A percentile compares a stretch with the other conserved stretches of the same genome.
phyloP scores from a whole-genome alignment of 768 basidiomycete species.

The Xanthoconium purpureum region DNA sequence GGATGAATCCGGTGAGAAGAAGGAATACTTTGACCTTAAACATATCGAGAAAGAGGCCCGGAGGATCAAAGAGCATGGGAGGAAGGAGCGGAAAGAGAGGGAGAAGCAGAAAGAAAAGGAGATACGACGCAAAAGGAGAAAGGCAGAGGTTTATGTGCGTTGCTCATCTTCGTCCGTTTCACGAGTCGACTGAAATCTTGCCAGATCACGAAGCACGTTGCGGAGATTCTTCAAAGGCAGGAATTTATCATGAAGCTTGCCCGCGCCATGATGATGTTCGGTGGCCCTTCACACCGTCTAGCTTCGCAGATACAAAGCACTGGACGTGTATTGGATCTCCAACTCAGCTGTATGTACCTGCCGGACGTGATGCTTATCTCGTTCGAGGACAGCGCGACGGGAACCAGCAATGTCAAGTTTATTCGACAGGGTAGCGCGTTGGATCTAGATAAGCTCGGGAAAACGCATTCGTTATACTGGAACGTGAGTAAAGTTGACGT shows the following conservation, averaged over 20 bases:
- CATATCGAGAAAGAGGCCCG: slow-evolving; percentile 27
- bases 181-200: neutral
- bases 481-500: slow-evolving; percentile 39
- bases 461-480: slow-evolving; percentile 73
- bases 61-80: slow-evolving; percentile 19
- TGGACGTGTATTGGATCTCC: slow-evolving; percentile 73
- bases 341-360: slow-evolving; percentile 69
- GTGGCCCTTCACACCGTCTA: slow-evolving; percentile 78
- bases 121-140: slow-evolving; percentile 56
- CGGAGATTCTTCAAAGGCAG: slow-evolving; percentile 76
- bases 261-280: slow-evolving; percentile 88
- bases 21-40: slow-evolving; percentile 32
- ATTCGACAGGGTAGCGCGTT: slow-evolving; percentile 69
- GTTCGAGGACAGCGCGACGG: slow-evolving; percentile 77
- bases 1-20: slow-evolving; percentile 20
- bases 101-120: slow-evolving; percentile 32
- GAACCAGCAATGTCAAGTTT: slow-evolving; percentile 78
- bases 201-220: slow-evolving; percentile 81
- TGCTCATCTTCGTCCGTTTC: neutral
- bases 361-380: slow-evolving; percentile 76
- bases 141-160: slow-evolving; percentile 74
- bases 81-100: slow-evolving; percentile 38
- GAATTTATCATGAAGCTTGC: slow-evolving; percentile 83
- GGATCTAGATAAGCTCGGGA: slow-evolving; percentile 73
- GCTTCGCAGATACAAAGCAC: slow-evolving; percentile 80